Percentiles rank a stretch among this genome's conserved stretches.
phyloP scores from a whole-genome alignment of 306 rosid species.

The Comarum palustre region DNA sequence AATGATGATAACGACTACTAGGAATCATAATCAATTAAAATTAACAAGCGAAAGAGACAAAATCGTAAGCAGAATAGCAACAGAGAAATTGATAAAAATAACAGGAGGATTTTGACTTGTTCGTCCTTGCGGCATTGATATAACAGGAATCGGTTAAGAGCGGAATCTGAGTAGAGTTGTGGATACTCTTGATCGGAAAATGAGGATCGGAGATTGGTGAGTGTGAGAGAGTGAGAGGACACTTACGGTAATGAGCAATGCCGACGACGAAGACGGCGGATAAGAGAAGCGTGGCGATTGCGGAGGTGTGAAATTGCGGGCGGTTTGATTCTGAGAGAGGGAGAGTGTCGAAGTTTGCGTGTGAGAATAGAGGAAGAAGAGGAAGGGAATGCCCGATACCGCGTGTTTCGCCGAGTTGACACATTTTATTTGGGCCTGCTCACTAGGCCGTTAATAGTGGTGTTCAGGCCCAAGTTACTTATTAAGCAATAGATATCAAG shows the following conservation, averaged over 20 bases:
- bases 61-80: constrained; percentile 4
- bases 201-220: constrained; percentile 2
- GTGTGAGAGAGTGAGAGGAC: constrained; percentile 1
- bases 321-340: neutral
- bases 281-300: neutral
- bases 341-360: neutral
- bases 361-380: constrained; percentile 6
- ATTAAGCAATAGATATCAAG: no score
- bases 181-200: neutral
- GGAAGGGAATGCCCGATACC: neutral
- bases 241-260: neutral
- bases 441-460: neutral
- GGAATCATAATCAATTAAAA: neutral
- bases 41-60: constrained; percentile 3
- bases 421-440: neutral
- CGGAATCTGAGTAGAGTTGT: neutral
- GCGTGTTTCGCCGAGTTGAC: neutral
- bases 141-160: neutral
- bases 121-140: neutral
- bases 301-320: neutral
- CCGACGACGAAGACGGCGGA: neutral
- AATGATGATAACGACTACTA: neutral
- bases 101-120: neutral
- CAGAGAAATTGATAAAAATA: constrained; percentile 17
- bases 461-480: no score